Evolutionary conservation across 2,329 filamentous ascomycete species (phyloP).

Genomic region (Emmonsiellopsis sp.): DNA sequence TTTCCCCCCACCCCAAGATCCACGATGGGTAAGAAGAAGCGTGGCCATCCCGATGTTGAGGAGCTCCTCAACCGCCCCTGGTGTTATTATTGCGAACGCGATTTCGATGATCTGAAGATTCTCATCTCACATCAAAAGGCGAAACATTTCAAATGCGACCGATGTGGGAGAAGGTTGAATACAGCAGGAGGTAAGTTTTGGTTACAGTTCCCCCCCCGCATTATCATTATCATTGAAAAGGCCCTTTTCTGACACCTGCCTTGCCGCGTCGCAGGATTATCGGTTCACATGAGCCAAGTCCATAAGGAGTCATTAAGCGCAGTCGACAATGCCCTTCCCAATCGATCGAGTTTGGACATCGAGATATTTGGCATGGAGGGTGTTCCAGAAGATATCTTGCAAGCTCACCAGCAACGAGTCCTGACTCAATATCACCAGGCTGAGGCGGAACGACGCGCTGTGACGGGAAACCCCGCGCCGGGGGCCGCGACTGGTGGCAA

Average conservation of each 20-base stretch:
- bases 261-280: conserved; percentile 54
- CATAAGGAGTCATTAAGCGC: conserved; percentile 84
- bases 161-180: conserved; percentile 78
- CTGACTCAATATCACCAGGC: conserved; percentile 76
- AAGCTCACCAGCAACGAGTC: conserved; percentile 78
- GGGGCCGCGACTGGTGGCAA: conserved; percentile 40
- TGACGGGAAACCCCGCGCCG: conserved; percentile 73
- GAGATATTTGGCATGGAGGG: conserved; percentile 99
- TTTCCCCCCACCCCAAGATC: neutral
- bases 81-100: conserved; percentile 99
- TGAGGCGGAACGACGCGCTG: conserved; percentile 69
- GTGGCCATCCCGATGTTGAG: conserved; percentile 74
- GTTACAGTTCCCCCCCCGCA: too few species aligned
- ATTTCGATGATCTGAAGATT: conserved; percentile 95
- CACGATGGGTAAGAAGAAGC: conserved; percentile 80
- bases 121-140: conserved; percentile 96
- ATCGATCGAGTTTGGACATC: conserved; percentile 74
- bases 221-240: neutral
- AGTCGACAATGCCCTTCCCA: conserved; percentile 86
- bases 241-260: neutral
- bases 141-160: conserved; percentile 98
- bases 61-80: conserved; percentile 78
- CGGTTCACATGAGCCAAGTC: conserved; percentile 96
- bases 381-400: conserved; percentile 74
- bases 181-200: conserved; percentile 75